Evolutionary conservation across 2,329 filamentous ascomycete genomes (phyloP), one percentile per base, ranked within the genome.

Genomic region (Paramyrothecium roridum): DNA sequence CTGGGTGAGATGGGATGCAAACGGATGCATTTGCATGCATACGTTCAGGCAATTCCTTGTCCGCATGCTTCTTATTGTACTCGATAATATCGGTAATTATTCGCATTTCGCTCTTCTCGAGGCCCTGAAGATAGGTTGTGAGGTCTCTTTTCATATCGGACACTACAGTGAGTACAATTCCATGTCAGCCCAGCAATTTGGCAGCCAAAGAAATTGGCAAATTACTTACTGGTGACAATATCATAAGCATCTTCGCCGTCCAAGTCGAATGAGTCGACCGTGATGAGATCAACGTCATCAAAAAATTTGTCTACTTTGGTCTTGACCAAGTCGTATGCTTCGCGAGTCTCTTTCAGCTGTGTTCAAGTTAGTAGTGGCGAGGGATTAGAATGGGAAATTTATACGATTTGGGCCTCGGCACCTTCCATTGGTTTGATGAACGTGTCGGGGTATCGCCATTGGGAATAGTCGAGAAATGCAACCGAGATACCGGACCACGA

Each of bases 51-150:
- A 46, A 52, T 48, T 56, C 52, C 40, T 21, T 22, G 13, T 53
- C 30, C 17, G 54, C 54, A 30, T 56, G 50, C 23, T 52, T 50
- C n/a, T 53, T 54, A 40, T 56, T 56, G 22, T 52, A 56, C 34
- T 52, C 50, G 52, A 56, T 54, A 3, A 55, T 30, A 19, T 55
- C 54, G 17, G 43, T 30, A 8, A 58, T 43, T 17, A 49, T 55
- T 17, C 33, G 46, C 34, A 54, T 50, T 16, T 37, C 45, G 45
- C 45, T 47, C 45, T 47, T n/a, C 19, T 47, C 45, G 34, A 47
- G 50, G 17, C 10, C 52, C n/a, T 16, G 56, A 22, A 48, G 56
- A 58, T 48, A 56, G 53, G n/a, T 19, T 21, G 20, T 52, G 34
- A 52, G 53, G 48, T 52, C 52, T 19, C 34, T 55, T 22, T 49